Percentiles rank a stretch among this genome's conserved stretches.
These are phyloP conservation scores for Apophysomyces ossiformis DNA, from an alignment of 371 early-diverging fungal species.

Conservation along the genomic window DNA sequence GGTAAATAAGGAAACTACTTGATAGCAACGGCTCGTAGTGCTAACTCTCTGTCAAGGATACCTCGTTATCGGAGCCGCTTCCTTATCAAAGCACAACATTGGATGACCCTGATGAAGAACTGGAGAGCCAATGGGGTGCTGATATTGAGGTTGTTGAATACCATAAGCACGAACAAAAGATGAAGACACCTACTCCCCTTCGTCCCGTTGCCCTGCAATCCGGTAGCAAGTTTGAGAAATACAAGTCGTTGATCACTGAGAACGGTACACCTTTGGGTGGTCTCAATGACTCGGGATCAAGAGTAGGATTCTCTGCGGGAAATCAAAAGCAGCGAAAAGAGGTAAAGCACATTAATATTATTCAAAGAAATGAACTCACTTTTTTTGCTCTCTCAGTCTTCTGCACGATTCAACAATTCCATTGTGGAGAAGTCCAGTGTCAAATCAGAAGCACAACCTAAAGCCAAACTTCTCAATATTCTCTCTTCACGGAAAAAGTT, in stretches of 20 bases:
- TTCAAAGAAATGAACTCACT: not conserved
- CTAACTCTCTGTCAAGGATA: no score
- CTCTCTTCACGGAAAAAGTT: slow-evolving; percentile 2
- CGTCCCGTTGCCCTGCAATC: not conserved
- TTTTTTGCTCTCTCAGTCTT: not conserved
- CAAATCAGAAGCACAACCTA: not conserved
- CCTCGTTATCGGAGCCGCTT: not conserved
- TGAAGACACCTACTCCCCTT: not conserved
- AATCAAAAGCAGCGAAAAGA: slow-evolving; percentile 4
- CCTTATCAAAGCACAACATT: not conserved
- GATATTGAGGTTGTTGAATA: not conserved
- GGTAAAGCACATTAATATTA: not conserved
- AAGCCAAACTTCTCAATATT: not conserved
- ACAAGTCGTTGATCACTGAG: slow-evolving; percentile 12
- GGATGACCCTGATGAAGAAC: not conserved
- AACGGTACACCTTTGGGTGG: slow-evolving; percentile 14
- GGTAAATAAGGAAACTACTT: not conserved
- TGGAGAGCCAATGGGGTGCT: not conserved
- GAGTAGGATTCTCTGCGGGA: slow-evolving; percentile 12
- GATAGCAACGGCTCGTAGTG: no score
- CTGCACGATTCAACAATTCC: not conserved
- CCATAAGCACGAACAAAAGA: not conserved
- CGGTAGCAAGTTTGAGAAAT: slow-evolving; percentile 12
- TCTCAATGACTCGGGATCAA: slow-evolving; percentile 13
- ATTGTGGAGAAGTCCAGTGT: not conserved